Base-by-base conservation (phyloP, 441 rosid species). In the Caryocar brasiliense region DNA sequence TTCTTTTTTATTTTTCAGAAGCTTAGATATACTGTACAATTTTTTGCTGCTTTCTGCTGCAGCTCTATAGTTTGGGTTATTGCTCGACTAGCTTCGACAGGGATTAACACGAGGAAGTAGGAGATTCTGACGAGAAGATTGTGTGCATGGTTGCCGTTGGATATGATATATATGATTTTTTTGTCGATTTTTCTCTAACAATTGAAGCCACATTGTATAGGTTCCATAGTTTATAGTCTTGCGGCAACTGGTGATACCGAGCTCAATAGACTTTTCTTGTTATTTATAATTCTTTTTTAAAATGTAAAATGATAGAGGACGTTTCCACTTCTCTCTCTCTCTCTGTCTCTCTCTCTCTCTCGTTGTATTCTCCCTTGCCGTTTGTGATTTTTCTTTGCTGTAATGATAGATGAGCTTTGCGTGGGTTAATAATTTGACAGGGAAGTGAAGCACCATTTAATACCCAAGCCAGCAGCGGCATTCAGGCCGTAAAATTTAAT, bases 141-240 rank as follows among this genome's bases (percentile, higher is more conserved):
- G 14, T 41, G 47, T 43, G 30, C 50, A 52, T 59, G 56, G 61
- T 38, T 39, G 46, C 13, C 7, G 29, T 14, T 21, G 51, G n/a
- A 39, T 47, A 56, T 15, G 36, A 62, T 52, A 50, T 40, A 17
- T 36, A 50, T 13, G 32, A 48, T 59, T 12, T 45, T n/a, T 50
- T 47, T 56, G 19, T 35, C 19, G 6, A 1, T 11, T 7, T 19
- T 33, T 47, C 18, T 3, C 0, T n/a, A 1, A 12, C 15, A 22
- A 12, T n/a, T n/a, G n/a, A n/a, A n/a, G n/a, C n/a, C n/a, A 11
- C 26, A 35, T 51, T 67, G 64, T 58, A 51, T 67, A 65, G 71
- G 43, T 28, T 13, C 34, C 11, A 29, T 30, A 40, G 61, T 17
- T 28, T 43, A 21, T 23, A 37, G 39, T 28, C 6, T 23, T 22